phyloP scores from a whole-genome alignment of 2,329 filamentous ascomycete species.

The Pyrenochaeta sp. region DNA sequence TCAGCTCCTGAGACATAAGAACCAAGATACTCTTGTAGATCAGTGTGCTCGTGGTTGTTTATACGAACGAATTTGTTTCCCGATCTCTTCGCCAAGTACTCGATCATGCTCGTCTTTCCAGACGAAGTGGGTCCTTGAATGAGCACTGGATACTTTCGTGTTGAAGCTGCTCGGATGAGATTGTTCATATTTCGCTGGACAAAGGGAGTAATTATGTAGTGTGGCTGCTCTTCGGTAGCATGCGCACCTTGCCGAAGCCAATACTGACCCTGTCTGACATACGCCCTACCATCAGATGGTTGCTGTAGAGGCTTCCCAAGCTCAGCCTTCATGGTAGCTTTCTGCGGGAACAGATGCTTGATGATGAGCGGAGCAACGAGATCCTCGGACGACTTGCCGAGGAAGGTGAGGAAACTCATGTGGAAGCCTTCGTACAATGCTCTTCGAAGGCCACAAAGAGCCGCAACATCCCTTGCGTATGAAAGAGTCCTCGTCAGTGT shows the following conservation, averaged over 20 bases:
- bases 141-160: conserved; percentile 88
- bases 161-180: conserved; percentile 91
- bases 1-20: conserved; percentile 89
- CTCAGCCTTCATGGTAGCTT: conserved; percentile 74
- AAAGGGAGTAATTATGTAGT: conserved; percentile 97
- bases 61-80: conserved; percentile 98
- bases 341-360: conserved; percentile 77
- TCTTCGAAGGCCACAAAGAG: conserved; percentile 83
- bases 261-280: conserved; percentile 88
- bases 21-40: conserved; percentile 96
- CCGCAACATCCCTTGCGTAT: conserved; percentile 85
- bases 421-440: conserved; percentile 94
- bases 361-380: conserved; percentile 81
- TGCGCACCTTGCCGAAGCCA: conserved; percentile 84
- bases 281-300: conserved; percentile 77
- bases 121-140: conserved; percentile 97
- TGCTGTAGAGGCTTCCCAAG: conserved; percentile 80
- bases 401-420: conserved; percentile 94
- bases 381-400: conserved; percentile 82
- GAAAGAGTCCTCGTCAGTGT: conserved; percentile 89
- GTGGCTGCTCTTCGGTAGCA: conserved; percentile 73
- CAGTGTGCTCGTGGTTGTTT: conserved; percentile 99
- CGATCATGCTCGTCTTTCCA: conserved; percentile 99
- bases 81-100: conserved; percentile 94
- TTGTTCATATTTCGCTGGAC: conserved; percentile 96